phyloP scores from a whole-genome alignment of 371 early-diverging fungal genomes.

The Mortierella sp. region DNA sequence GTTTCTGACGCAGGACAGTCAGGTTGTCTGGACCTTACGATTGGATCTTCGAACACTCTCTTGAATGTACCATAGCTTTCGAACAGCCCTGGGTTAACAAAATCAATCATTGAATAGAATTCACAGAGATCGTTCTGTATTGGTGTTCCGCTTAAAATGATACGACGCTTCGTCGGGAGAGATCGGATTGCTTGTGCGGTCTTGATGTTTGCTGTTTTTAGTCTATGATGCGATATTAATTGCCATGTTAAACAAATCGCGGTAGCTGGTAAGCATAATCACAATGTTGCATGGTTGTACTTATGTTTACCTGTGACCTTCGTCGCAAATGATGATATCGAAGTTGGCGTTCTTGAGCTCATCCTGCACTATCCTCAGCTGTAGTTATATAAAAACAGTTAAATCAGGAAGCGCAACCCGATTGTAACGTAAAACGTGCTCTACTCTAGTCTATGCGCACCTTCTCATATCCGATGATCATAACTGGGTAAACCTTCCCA shows the following conservation, averaged over 20 bases:
- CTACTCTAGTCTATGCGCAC: slow-evolving; percentile 17
- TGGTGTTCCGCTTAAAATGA: slow-evolving; percentile 79
- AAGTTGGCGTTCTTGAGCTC: slow-evolving; percentile 56
- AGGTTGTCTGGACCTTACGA: slow-evolving; percentile 60
- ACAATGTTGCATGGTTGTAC: not conserved
- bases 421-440: too few species aligned
- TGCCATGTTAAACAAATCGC: too few species aligned
- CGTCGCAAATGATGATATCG: slow-evolving; percentile 63
- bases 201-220: slow-evolving; percentile 72
- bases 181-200: slow-evolving; percentile 61
- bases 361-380: slow-evolving; percentile 53
- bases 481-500: slow-evolving; percentile 65
- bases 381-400: not conserved
- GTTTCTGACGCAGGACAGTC: slow-evolving; percentile 51
- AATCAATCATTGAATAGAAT: slow-evolving; percentile 72
- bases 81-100: slow-evolving; percentile 74
- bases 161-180: slow-evolving; percentile 58
- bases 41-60: slow-evolving; percentile 66
- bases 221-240: slow-evolving; percentile 14
- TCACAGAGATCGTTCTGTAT: slow-evolving; percentile 74
- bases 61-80: slow-evolving; percentile 60
- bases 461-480: slow-evolving; percentile 70
- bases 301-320: slow-evolving; percentile 66
- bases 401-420: not conserved
- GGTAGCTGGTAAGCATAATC: not conserved